Evolutionary conservation across 306 rosid species (phyloP).

Genomic region (Prunus mira): DNA sequence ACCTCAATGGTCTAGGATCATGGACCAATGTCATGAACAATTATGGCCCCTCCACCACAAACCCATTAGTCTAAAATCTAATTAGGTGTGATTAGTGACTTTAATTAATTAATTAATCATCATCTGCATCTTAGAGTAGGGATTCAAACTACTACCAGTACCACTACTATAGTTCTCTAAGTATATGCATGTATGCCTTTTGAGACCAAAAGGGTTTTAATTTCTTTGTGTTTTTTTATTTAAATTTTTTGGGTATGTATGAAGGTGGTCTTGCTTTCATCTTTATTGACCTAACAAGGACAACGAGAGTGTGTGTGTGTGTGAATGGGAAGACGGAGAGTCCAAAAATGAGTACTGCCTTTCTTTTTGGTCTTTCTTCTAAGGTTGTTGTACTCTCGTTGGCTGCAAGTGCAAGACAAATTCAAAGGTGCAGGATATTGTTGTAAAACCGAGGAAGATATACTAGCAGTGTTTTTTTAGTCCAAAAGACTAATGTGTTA

Average conservation of each 20-base stretch:
- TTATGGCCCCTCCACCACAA: conserved; percentile 66
- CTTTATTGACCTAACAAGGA: conserved; percentile 32
- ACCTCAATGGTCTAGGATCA: conserved; percentile 58
- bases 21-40: conserved; percentile 73
- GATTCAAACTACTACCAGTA: background rate
- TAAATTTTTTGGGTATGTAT: background rate
- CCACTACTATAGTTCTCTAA: background rate
- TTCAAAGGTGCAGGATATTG: conserved; percentile 57
- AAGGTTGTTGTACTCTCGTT: conserved; percentile 24
- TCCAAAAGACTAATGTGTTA: background rate
- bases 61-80: conserved; percentile 44
- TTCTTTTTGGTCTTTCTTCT: conserved; percentile 14
- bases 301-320: conserved; percentile 43
- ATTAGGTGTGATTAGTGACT: conserved; percentile 30
- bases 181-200: conserved; percentile 7
- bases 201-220: conserved; percentile 9
- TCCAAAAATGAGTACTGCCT: conserved; percentile 47
- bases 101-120: background rate
- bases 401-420: conserved; percentile 36
- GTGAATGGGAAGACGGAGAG: conserved; percentile 55
- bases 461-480: conserved; percentile 29
- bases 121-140: conserved; percentile 15
- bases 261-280: conserved; percentile 23
- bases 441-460: conserved; percentile 66
- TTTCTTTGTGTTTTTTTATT: conserved; percentile 13